phyloP scores from a whole-genome alignment of 2,329 filamentous ascomycete species.

The Calonectria honghensis region DNA sequence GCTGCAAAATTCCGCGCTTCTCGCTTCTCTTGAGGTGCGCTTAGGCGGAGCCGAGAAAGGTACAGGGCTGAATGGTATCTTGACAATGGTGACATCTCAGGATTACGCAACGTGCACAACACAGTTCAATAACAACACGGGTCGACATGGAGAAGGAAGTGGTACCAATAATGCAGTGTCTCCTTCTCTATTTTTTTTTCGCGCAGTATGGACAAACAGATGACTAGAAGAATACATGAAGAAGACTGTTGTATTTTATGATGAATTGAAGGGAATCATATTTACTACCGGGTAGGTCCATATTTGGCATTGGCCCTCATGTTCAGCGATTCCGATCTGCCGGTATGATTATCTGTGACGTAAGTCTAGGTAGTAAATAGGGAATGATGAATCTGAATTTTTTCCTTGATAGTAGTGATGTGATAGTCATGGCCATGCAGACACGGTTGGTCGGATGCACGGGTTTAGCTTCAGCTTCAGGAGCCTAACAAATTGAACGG shows the following conservation, averaged over 20 bases:
- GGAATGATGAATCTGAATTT: too few species aligned
- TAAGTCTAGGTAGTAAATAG: neutral
- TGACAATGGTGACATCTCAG: too few species aligned
- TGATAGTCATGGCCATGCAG: neutral
- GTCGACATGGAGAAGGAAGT: too few species aligned
- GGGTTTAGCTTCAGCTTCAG: neutral
- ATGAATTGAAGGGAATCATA: neutral
- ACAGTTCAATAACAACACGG: too few species aligned
- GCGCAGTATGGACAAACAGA: neutral
- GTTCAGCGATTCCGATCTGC: neutral
- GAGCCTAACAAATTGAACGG: neutral
- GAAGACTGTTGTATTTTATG: neutral
- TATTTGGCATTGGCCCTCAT: neutral
- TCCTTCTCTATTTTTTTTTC: neutral
- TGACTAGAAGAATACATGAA: neutral
- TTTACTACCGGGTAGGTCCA: neutral
- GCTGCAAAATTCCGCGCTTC: slow-evolving; percentile 2
- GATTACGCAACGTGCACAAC: too few species aligned
- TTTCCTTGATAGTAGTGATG: too few species aligned
- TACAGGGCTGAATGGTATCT: too few species aligned
- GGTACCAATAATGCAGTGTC: too few species aligned
- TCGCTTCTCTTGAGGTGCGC: neutral
- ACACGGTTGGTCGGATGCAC: neutral
- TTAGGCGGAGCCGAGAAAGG: too few species aligned
- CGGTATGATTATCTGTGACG: neutral